Evolutionary conservation across 352 stramenopile species (phyloP), one percentile per base, ranked within the genome.

Genomic region (Phytophthora syringae): DNA sequence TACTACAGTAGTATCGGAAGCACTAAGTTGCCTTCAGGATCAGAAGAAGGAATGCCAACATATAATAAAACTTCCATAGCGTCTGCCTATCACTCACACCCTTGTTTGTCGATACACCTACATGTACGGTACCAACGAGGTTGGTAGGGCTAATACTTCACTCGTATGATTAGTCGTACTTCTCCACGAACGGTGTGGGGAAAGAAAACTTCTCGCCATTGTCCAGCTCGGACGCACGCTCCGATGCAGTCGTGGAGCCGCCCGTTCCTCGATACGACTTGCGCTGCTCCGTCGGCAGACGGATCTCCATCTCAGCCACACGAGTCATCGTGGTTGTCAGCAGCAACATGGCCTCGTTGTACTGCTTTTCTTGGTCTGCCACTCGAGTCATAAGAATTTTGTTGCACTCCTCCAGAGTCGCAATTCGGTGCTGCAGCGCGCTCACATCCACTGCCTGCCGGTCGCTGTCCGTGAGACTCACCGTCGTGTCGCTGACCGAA

Each of bases 311-410:
- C 64, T 95, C 83, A 7, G 85, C 85, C 27, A 95, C 80, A 50
- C 87, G 83, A 24, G 87, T 93, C 84, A 95, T 93, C 36, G 87
- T 95, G 52, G 90, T 86, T 10, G 84, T 93, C 20, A 95, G 72
- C 59, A 95, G 62, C 62, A 95, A 70, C 87, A 94, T 95, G 21
- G 84, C 86, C 60, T 95, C 83, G 50, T 90, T 86, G 72, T 95
- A 93, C 64, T 95, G 87, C 43, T 88, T 90, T 74, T 95, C 83
- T 67, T 94, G 85, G 39, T 93, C 80, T 0, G 70, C 69, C 37
- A 93, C 71, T 20, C 85, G 84, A 13, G 69, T 88, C 55, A 90
- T 70, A 9, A 95, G 65, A 40, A 83, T 64, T 51, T 88, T 86
- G 79, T 95, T 95, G 63, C 81, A 80, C 49, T 91, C 82, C 36